Evolutionary conservation across 2,329 filamentous ascomycete genomes (phyloP), one percentile per base, ranked within the genome.

Genomic region (Sporothrix pallida): DNA sequence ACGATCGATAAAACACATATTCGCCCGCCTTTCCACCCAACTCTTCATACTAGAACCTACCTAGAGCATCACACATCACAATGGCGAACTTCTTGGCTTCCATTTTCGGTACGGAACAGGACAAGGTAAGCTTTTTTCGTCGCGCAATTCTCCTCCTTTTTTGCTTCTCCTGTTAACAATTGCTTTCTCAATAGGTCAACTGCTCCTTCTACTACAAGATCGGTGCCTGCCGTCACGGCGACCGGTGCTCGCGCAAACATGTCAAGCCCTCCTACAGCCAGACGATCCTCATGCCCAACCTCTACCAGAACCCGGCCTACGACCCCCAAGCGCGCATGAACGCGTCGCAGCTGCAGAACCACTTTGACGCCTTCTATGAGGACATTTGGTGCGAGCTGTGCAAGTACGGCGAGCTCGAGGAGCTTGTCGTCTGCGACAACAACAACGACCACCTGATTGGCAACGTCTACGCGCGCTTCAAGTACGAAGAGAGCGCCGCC

Each of bases 171-270:
- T 56, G 31, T 68, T 73, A 60, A 71, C 67, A 6, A 23, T 13
- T 12, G 15, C 42, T 50, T 10, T 44, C 42, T 26, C 12, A 23
- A 69, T 79, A 80, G 79, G 95, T 98, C 87, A 98, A 98, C 89
- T 98, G 96, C 89, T 96, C 93, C 74, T 99, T 99, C 90, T 99
- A 99, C 90, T 95, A 98, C 92, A 99, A 99, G 87, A 99, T 99
- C 83, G 96, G 96, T 82, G 96, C 96, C 72, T 99, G 96, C 87
- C 92, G 96, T 76, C 96, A 99, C 87, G 96, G 96, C 81, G 96
- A 99, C 85, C 93, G 96, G 81, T 99, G 96, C 88, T 97, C 93
- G 76, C 92, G 96, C 79, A 99, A 99, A 84, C 96, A 99, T 84
- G 96, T 99, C 87, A 99, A 99, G 86, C 96, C 96, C 0, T 97